Conservation (phyloP, 1,284 basidiomycete genomes). For the Apiotrichum mycotoxinovorans region DNA sequence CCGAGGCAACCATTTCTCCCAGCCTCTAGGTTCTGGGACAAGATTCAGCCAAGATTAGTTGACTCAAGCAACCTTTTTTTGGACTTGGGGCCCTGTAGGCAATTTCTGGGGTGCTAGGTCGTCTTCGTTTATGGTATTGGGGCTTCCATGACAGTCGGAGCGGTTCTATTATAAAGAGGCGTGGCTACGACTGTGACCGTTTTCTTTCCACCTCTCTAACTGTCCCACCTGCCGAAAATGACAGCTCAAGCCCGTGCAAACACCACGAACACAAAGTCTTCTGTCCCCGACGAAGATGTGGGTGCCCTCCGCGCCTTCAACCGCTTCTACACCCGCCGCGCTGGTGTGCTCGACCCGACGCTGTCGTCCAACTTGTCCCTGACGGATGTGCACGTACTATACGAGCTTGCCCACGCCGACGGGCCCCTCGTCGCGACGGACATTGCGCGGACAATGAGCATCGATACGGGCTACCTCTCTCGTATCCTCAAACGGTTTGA, state of each 20-base stretch:
- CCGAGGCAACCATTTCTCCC: no score
- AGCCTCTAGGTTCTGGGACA: no score
- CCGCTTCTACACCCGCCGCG: constrained; percentile 20
- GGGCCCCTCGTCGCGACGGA: constrained; percentile 5
- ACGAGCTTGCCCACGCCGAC: constrained; percentile 12
- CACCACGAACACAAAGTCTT: not conserved
- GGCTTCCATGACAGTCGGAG: no score
- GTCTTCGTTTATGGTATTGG: no score
- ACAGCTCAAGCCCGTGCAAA: not conserved
- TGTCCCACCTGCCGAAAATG: no score
- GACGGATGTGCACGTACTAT: constrained; percentile 17
- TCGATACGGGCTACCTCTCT: constrained; percentile 17
- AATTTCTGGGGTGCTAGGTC: no score
- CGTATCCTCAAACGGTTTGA: constrained; percentile 21
- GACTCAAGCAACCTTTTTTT: no score
- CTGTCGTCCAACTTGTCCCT: constrained; percentile 10
- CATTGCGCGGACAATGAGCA: constrained; percentile 8
- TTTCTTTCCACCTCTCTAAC: no score
- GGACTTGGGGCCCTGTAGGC: no score
- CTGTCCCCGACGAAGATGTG: constrained; percentile 2
- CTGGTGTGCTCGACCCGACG: constrained; percentile 10
- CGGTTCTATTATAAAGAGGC: no score
- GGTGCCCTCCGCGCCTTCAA: constrained; percentile 19
- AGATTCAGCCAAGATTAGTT: no score
- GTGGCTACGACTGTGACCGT: no score